Base-by-base conservation (phyloP, 495 filamentous ascomycete species). In the Annulohypoxylon stygium region DNA sequence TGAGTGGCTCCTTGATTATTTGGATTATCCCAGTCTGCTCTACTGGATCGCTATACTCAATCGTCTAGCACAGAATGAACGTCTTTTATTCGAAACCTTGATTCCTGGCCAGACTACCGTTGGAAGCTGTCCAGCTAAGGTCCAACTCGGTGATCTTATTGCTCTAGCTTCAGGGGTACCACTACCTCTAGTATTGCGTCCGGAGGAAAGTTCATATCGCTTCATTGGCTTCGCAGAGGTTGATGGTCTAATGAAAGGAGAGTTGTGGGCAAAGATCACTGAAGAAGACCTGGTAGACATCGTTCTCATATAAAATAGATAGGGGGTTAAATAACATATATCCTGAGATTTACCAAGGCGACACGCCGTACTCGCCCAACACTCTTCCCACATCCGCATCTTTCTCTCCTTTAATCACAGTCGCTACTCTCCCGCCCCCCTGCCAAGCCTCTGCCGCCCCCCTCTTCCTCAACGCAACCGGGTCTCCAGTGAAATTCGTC, bases 311-410 rank as follows among this genome's bases (percentile, higher is more conserved):
- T 39, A 12, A 39, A 1, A 10, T 11, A 12, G 9, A 6, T 39
- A 30, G 30, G 30, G 30, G 5, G 30, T 30, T 30, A 30, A 30
- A 30, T 30, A 30, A 30, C 30, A 30, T 30, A 1, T 0, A 30
- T 30, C 5, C 30, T 30, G 30, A 30, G 12, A n/a, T 14, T 43
- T 14, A 43, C 39, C 39, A 72, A 12, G 69, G 69, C 4, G 58
- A 72, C 10, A 80, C 78, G 3, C 79, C 78, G 61, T 80, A 76
- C 1, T 54, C 66, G 5, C 76, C 75, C 3, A 74, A 69, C 0
- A 80, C 70, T 54, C 57, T 79, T 20, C 78, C 79, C 11, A 76
- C 77, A 41, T 79, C 73, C 3, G 30, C 67, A 57, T 80, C 79
- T 50, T 65, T 75, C 60, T 80, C 78, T 9, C 78, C 79, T 43